Evolutionary conservation across 2,329 filamentous ascomycete species (phyloP).

Genomic region (Cladosporium sp.): DNA sequence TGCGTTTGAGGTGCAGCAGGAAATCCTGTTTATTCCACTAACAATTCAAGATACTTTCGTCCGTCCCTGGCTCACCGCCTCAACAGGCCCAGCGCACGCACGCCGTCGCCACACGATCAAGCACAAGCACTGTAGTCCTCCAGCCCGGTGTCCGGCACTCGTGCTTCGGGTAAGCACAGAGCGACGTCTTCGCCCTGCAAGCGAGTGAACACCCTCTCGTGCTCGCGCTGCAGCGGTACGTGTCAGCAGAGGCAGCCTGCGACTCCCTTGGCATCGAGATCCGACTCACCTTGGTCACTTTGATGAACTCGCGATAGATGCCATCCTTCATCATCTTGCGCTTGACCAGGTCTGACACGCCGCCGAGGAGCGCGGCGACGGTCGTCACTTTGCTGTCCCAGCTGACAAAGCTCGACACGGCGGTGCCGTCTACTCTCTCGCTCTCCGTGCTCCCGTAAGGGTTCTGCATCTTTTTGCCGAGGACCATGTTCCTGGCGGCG

Average conservation of each 20-base stretch:
- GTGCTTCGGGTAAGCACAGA: background rate
- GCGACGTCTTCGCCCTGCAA: background rate
- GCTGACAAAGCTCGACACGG: constrained; percentile 36
- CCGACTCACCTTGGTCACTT: background rate
- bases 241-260: background rate
- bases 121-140: background rate
- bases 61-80: too few species aligned
- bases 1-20: too few species aligned
- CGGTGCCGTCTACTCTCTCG: constrained; percentile 34
- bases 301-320: background rate
- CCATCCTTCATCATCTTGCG: background rate
- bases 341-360: constrained; percentile 33
- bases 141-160: background rate
- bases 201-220: background rate
- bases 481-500: constrained; percentile 33
- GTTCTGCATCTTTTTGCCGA: constrained; percentile 42
- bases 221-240: background rate
- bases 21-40: too few species aligned
- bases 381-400: constrained; percentile 43
- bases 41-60: too few species aligned
- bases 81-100: too few species aligned
- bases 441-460: constrained; percentile 37
- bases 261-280: background rate
- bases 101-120: background rate
- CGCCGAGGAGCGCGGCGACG: constrained; percentile 35